Evolutionary conservation across 129 eudicot genomes (phyloP).

Genomic region (Chrysanthemum lavandulifolium): DNA sequence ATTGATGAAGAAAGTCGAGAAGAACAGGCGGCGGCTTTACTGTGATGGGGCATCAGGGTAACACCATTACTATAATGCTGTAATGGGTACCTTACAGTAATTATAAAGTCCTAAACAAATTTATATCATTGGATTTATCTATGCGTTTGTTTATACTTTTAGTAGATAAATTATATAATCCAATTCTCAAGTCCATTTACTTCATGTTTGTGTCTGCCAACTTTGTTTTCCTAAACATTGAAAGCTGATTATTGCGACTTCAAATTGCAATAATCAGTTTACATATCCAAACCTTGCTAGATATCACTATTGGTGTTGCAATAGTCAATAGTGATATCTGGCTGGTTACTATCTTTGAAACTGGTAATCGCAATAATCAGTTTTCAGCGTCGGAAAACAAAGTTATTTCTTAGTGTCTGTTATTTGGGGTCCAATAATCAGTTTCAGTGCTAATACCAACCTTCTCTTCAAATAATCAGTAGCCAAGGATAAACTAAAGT

Average conservation of each 20-base stretch:
- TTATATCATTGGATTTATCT: neutral
- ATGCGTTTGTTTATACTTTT: neutral
- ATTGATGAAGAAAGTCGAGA: conserved; percentile 80
- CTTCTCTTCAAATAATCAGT: no score
- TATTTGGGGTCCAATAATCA: no score
- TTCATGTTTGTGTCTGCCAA: neutral
- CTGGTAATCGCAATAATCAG: no score
- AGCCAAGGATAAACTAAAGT: no score
- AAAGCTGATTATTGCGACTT: no score
- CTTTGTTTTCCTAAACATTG: neutral
- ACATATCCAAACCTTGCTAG: no score
- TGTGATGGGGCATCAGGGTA: conserved; percentile 64
- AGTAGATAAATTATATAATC: neutral
- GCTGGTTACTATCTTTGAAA: no score
- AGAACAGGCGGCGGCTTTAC: conserved; percentile 82
- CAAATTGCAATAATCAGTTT: neutral
- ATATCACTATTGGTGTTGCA: no score
- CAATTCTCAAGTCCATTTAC: neutral
- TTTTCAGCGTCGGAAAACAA: no score
- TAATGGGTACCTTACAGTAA: neutral
- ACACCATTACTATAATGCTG: neutral
- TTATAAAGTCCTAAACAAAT: neutral
- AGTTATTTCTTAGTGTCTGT: no score
- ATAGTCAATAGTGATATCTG: no score
- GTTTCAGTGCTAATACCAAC: no score